Conservation (phyloP, 2,329 filamentous ascomycete genomes). For the Lecanoromycetidae sp. region DNA sequence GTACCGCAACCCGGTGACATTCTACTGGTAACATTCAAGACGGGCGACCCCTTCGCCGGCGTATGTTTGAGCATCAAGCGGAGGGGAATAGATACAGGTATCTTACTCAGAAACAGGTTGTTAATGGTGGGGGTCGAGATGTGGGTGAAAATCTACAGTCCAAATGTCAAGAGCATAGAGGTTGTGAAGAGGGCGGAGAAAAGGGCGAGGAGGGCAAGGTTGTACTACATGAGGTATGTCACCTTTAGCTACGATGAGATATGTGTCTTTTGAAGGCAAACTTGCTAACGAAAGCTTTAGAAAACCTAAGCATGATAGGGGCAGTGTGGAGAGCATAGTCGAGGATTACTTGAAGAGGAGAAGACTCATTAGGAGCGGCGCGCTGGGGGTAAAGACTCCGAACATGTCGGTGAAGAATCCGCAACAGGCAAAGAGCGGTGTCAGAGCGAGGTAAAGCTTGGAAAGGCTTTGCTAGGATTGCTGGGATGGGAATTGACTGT, state of each 20-base stretch:
- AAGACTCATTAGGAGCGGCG: constrained; percentile 28
- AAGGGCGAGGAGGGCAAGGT: constrained; percentile 71
- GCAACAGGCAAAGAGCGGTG: constrained; percentile 1
- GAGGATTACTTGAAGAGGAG: constrained; percentile 49
- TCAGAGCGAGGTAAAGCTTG: neutral
- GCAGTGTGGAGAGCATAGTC: constrained; percentile 72
- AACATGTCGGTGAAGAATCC: constrained; percentile 3
- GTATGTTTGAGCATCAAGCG: constrained; percentile 78
- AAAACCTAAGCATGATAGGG: constrained; percentile 74
- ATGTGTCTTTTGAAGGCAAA: neutral
- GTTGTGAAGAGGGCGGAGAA: constrained; percentile 77
- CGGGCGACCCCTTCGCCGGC: constrained; percentile 79
- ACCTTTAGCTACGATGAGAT: no score
- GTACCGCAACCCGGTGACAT: constrained; percentile 78
- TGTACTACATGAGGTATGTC: constrained; percentile 72
- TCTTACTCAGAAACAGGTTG: constrained; percentile 75
- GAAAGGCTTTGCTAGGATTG: no score
- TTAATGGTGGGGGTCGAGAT: constrained; percentile 85
- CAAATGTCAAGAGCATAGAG: constrained; percentile 80
- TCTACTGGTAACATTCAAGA: constrained; percentile 73
- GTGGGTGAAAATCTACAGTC: constrained; percentile 93
- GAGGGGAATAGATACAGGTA: constrained; percentile 76
- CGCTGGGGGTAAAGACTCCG: constrained; percentile 10
- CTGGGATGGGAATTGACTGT: no score
- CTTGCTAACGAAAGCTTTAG: constrained; percentile 23